These are phyloP conservation scores for Chalaropsis ovoidea DNA, from an alignment of 2,329 filamentous ascomycete genomes.

Conservation along the genomic window DNA sequence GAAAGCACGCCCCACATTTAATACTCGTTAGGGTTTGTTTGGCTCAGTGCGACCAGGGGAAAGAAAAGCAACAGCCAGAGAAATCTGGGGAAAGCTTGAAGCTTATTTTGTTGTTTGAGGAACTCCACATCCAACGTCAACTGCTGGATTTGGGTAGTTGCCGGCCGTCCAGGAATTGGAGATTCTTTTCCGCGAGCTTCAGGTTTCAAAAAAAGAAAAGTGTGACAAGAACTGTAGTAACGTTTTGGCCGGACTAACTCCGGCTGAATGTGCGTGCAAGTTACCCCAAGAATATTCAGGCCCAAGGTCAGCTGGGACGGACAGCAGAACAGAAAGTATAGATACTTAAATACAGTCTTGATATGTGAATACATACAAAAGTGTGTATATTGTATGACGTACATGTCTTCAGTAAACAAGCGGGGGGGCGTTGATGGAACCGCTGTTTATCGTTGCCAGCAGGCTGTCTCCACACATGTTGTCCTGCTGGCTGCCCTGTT, in stretches of 20 bases:
- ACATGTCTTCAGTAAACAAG: no score
- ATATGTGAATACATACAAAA: no score
- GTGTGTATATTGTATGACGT: no score
- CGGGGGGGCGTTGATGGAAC: no score
- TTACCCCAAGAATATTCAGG: neutral
- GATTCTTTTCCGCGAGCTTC: neutral
- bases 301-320: neutral
- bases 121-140: neutral
- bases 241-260: neutral
- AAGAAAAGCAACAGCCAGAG: neutral
- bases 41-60: no score
- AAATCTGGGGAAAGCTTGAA: neutral
- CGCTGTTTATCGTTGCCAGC: neutral
- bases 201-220: neutral
- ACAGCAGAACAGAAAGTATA: no score
- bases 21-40: conserved; percentile 3
- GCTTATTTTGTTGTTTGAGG: neutral
- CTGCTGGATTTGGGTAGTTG: neutral
- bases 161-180: conserved; percentile 1
- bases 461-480: neutral
- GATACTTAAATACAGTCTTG: no score
- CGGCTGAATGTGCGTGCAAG: neutral
- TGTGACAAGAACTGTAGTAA: neutral
- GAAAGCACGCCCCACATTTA: neutral
- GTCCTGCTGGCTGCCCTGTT: neutral